Evolutionary conservation across 208 protist species (phyloP).

Genomic region (Leishmania major): DNA sequence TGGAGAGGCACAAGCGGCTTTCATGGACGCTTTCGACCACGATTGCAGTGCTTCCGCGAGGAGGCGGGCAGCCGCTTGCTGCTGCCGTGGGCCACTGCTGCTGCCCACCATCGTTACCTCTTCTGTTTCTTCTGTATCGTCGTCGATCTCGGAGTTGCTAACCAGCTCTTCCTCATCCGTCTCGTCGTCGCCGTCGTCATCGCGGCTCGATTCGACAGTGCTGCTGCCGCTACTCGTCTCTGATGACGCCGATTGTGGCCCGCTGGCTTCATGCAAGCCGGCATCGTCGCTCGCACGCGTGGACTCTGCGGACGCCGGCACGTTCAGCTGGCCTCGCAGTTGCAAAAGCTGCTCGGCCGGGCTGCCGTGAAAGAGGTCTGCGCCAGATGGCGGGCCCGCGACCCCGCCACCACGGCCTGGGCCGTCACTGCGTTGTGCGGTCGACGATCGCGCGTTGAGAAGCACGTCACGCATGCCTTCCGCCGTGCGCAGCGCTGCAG

Average conservation of each 20-base stretch:
- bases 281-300: too few species aligned
- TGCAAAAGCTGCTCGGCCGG: constrained; percentile 17
- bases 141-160: neutral
- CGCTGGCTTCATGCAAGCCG: neutral
- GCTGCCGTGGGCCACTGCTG: neutral
- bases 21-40: neutral
- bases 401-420: neutral
- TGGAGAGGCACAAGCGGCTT: neutral
- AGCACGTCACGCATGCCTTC: constrained; percentile 5
- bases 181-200: neutral
- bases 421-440: neutral
- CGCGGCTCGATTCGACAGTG: neutral
- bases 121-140: neutral
- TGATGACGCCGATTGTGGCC: neutral
- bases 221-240: constrained; percentile 3
- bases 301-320: neutral
- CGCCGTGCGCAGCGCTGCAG: constrained; percentile 16
- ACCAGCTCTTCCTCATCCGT: neutral
- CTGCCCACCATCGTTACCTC: neutral
- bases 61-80: neutral
- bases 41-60: neutral
- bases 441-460: neutral
- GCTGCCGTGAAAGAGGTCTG: constrained; percentile 11
- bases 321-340: constrained; percentile 1
- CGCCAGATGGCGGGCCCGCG: neutral